Evolutionary conservation across 1,284 basidiomycete species (phyloP).

Genomic region (Coniophora puteana): DNA sequence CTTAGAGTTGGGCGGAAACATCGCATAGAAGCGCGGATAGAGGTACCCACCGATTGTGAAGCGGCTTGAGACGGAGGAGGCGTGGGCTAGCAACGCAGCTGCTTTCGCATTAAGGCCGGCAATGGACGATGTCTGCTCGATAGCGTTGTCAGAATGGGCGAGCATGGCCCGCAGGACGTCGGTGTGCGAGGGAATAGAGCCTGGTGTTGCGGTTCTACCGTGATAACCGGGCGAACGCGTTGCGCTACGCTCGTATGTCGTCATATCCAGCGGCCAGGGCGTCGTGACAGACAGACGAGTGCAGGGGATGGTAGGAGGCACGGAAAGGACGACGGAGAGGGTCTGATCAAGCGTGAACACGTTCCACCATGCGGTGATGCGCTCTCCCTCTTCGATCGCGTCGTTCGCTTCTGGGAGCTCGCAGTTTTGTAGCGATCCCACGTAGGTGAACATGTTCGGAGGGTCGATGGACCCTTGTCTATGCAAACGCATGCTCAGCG

Average conservation of each 20-base stretch:
- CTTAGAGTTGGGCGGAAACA: neutral
- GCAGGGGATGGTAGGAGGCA: conserved; percentile 27
- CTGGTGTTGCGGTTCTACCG: no score
- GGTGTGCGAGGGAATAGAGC: conserved; percentile 8
- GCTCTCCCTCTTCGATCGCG: conserved; percentile 41
- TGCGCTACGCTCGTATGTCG: conserved; percentile 27
- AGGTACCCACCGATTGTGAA: conserved; percentile 24
- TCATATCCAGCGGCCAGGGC: conserved; percentile 38
- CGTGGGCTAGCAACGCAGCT: conserved; percentile 30
- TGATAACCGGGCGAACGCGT: no score
- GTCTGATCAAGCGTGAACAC: conserved; percentile 37
- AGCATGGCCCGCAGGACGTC: conserved; percentile 27
- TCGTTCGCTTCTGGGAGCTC: conserved; percentile 33
- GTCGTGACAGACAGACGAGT: conserved; percentile 29
- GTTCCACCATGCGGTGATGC: conserved; percentile 45
- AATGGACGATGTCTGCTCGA: conserved; percentile 14
- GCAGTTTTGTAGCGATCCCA: conserved; percentile 10
- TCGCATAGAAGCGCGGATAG: neutral
- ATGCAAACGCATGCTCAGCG: conserved; percentile 33
- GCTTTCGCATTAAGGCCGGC: conserved; percentile 28
- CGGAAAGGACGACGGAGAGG: conserved; percentile 31
- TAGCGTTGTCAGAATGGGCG: conserved; percentile 12
- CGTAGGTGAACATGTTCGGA: conserved; percentile 6
- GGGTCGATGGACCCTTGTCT: conserved; percentile 11
- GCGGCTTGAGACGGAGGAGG: conserved; percentile 21